Percentiles rank a stretch among this genome's conserved stretches.
Evolutionary conservation across 192 early-diverging fungal genomes (phyloP).

Genomic region (Linnemannia zychae): DNA sequence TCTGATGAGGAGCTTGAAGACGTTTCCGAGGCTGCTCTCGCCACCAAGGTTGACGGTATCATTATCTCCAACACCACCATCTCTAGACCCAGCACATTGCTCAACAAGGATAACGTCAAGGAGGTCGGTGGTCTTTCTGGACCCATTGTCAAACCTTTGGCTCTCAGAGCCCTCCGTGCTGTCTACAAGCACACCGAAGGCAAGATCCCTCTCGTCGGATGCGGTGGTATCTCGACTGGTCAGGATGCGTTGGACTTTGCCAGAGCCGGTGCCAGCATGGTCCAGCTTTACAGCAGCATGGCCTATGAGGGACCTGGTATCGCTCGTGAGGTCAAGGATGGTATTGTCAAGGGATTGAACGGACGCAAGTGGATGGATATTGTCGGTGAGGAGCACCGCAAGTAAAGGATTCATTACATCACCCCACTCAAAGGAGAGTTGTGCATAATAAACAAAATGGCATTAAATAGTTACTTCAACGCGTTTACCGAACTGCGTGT

Average conservation of each 20-base stretch:
- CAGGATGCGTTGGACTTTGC: constrained; percentile 85
- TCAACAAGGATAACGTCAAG: constrained; percentile 62
- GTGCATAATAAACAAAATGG: too few species aligned
- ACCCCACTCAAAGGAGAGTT: not conserved
- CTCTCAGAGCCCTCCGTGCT: constrained; percentile 77
- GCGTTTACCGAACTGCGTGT: too few species aligned
- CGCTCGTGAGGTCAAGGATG: constrained; percentile 84
- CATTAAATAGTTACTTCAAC: too few species aligned
- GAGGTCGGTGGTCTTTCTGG: constrained; percentile 86
- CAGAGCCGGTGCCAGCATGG: constrained; percentile 84
- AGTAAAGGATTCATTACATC: constrained; percentile 1
- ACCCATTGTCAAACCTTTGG: constrained; percentile 76
- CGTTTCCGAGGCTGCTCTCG: constrained; percentile 81
- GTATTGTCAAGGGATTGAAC: constrained; percentile 73
- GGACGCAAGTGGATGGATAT: constrained; percentile 80
- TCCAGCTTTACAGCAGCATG: constrained; percentile 89
- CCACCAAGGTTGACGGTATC: constrained; percentile 84
- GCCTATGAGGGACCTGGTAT: constrained; percentile 84
- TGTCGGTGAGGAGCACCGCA: constrained; percentile 51
- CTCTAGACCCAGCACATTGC: constrained; percentile 72
- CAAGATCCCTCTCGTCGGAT: constrained; percentile 85
- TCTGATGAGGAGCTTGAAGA: constrained; percentile 78
- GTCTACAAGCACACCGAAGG: constrained; percentile 86
- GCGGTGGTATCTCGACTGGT: constrained; percentile 85
- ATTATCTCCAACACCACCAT: constrained; percentile 93